These are phyloP conservation scores for Aureobasidium sp. DNA, from an alignment of 2,329 filamentous ascomycete species.

Conservation along the genomic window DNA sequence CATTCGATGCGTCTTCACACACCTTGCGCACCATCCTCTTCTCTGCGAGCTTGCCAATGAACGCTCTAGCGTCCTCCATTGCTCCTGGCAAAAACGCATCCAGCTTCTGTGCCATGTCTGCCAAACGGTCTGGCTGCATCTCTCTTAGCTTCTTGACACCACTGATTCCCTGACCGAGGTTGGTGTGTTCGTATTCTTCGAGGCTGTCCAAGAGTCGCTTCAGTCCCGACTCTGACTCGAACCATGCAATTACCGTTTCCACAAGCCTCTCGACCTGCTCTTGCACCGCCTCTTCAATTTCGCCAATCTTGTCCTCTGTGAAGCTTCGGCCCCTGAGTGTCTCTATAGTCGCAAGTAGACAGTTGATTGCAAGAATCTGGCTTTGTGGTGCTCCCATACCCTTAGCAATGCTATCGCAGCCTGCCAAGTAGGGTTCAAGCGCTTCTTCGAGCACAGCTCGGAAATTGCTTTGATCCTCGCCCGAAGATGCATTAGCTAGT, in stretches of 20 bases:
- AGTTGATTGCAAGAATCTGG: slow-evolving; percentile 68
- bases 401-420: slow-evolving; percentile 62
- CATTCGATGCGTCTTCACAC: slow-evolving; percentile 73
- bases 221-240: slow-evolving; percentile 68
- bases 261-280: slow-evolving; percentile 43
- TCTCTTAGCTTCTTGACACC: slow-evolving; percentile 44
- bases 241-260: slow-evolving; percentile 52
- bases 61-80: slow-evolving; percentile 82
- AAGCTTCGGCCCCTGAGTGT: slow-evolving; percentile 57
- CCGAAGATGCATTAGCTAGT: slow-evolving; percentile 48
- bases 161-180: slow-evolving; percentile 20
- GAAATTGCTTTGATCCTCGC: slow-evolving; percentile 50
- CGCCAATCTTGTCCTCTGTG: slow-evolving; percentile 43
- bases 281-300: slow-evolving; percentile 23
- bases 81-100: slow-evolving; percentile 91
- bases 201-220: slow-evolving; percentile 54
- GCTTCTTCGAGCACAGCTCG: slow-evolving; percentile 67
- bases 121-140: slow-evolving; percentile 55
- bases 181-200: slow-evolving; percentile 31
- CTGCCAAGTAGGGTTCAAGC: slow-evolving; percentile 75
- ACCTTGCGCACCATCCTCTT: slow-evolving; percentile 63
- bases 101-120: slow-evolving; percentile 62
- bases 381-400: slow-evolving; percentile 48
- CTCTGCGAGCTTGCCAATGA: slow-evolving; percentile 65
- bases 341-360: slow-evolving; percentile 50